Base-by-base conservation (phyloP, 1,139 yeast genomes). In the Zygoascus meyerae region DNA sequence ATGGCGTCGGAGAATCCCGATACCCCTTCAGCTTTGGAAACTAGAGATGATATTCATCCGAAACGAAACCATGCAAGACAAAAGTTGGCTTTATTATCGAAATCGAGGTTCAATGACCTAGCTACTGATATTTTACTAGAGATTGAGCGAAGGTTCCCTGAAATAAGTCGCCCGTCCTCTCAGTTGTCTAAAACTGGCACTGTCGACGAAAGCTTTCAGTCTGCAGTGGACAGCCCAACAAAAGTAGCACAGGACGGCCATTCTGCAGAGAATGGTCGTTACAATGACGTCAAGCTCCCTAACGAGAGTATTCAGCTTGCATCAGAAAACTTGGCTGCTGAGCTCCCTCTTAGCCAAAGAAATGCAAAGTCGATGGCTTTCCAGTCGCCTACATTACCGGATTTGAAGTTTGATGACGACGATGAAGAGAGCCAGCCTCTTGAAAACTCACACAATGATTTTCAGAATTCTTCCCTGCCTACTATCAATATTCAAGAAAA, bases 21-120 rank as follows among this genome's bases (percentile, higher is more conserved):
- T 21, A 47, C 52, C 30, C 53, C 58, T 5, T 55, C 50, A 48
- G 63, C 49, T 42, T 57, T 61, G n/a, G 52, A 56, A 4, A 59
- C 63, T 7, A 53, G 60, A 1, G 49, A 50, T 2, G 58, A 57
- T 29, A 87, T 87, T 67, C 98, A 94, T 63, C 94, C 95, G 32
- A 90, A 89, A 62, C 76, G 98, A 60, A 94, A 94, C 64, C 95
- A 89, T 65, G 98, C 98, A 2, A 77, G 99, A 57, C 90, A 86
- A 62, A 92, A 90, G 66, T 74, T 94, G 55, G 85, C 97, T 2
- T 79, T 87, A 39, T 75, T 94, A 52, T 94, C 96, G 1, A 81
- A 83, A 48, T 68, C 82, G 9, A 70, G 97, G 51, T 92, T 92
- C 67, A 83, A 83, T 60, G 98, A 92, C 64, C 76, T 94, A 61